These are phyloP conservation scores for Ceratobasidium theobromae DNA, from an alignment of 1,284 basidiomycete species.

Conservation along the genomic window DNA sequence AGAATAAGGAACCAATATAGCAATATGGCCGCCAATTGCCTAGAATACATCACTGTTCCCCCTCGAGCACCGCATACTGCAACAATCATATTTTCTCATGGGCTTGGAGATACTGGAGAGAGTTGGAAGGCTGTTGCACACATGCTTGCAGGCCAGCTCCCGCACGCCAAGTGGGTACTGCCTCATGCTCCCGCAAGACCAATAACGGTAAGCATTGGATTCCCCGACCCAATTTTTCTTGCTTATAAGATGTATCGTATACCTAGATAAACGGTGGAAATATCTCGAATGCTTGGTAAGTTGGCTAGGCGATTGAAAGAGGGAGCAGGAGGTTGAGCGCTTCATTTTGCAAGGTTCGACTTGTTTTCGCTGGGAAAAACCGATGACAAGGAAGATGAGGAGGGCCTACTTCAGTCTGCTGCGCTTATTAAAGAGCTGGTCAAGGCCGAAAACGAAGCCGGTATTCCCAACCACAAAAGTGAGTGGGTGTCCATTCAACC, in stretches of 20 bases:
- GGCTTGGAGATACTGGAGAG: constrained; percentile 70
- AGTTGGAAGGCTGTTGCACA: constrained; percentile 80
- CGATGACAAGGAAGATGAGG: constrained; percentile 71
- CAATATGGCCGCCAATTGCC: constrained; percentile 10
- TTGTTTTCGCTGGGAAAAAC: constrained; percentile 55
- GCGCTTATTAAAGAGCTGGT: constrained; percentile 68
- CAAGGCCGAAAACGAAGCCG: constrained; percentile 69
- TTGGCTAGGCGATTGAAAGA: constrained; percentile 32
- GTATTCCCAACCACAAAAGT: constrained; percentile 55
- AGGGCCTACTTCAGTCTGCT: constrained; percentile 66
- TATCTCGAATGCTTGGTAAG: constrained; percentile 70
- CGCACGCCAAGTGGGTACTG: constrained; percentile 81
- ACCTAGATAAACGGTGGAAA: constrained; percentile 71
- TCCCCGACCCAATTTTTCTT: not conserved
- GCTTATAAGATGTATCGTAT: constrained; percentile 47
- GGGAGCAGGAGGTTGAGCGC: not conserved
- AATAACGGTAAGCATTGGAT: constrained; percentile 42
- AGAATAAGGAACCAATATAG: not conserved
- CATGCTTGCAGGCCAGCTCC: constrained; percentile 55
- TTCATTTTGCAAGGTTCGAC: constrained; percentile 21
- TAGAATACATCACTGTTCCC: constrained; percentile 22
- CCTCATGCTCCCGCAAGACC: constrained; percentile 66
- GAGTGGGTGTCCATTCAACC: constrained; percentile 30
- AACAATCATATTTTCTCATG: constrained; percentile 47
- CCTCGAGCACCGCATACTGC: constrained; percentile 16